Evolutionary conservation across 2,329 filamentous ascomycete genomes (phyloP), one percentile per base, ranked within the genome.

Genomic region (Pleomassaria siparia): DNA sequence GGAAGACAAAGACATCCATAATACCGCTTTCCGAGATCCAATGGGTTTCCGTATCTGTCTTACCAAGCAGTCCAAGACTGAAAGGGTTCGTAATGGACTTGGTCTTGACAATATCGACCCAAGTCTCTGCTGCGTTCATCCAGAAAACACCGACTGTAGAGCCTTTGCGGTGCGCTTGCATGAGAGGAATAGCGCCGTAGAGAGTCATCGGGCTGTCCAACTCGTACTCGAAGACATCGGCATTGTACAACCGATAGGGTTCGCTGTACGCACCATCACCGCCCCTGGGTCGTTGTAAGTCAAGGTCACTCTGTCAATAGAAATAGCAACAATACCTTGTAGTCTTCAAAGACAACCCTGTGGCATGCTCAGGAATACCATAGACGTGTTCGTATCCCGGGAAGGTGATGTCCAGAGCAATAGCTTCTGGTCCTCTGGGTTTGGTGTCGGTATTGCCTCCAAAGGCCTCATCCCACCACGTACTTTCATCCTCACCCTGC

Each of bases 401-500:
- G 72, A 99, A 99, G 0, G 87, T 86, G 60, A 99, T 92, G 66
- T 99, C 94, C 49, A 99, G 74, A 12, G 83, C 91, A 36, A 99
- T 80, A 66, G 91, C 94, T 72, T 99, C 94, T 0, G 94, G 94
- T 1, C 94, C 94, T 63, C 85, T 85, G n/a, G 94, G 92, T 73
- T 99, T 99, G 4, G 86, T 83, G 71, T 99, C 94, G 0, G 91
- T 97, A 69, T 94, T 95, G 51, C 92, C 91, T 55, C 92, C 92
- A 70, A 99, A 99, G 0, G 81, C 83, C 75, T 99, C 94, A 6
- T 99, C 94, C 94, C 94, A 99, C 90, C 91, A 96, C 3, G 91
- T 96, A 72, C 86, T 88, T 67, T 96, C 88, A 56, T 94, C 88
- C 54, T 87, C 83, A 12, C 77, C 79, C 10, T 74, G 62, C 28